Base-by-base conservation (phyloP, 306 rosid genomes). In the Lathyrus sativus region DNA sequence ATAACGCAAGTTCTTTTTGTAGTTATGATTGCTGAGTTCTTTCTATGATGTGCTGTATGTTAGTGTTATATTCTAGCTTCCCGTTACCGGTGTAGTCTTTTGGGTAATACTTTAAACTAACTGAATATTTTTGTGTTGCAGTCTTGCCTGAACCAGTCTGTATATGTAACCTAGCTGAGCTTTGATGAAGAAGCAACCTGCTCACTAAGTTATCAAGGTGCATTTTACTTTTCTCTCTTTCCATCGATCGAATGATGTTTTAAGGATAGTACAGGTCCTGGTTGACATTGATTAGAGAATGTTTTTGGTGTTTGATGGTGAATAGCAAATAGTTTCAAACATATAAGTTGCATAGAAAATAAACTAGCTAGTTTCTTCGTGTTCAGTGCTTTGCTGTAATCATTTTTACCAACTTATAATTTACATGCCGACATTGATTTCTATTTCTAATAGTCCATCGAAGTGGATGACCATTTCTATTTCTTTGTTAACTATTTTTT, bases 201-300 rank as follows among this genome's bases (percentile, higher is more conserved):
- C 62, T 55, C 62, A 33, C 68, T 4, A 15, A 18, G 63, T 50
- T 66, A 19, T 68, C 62, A 11, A 70, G 78, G 80, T 81, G 41
- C 55, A 61, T 13, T 65, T 68, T 68, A 24, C 29, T 14, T 57
- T 41, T 60, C 46, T 14, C 63, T 58, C 8, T 65, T 43, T 43
- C 9, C 35, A 14, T 22, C 41, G n/a, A 14, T 22, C 41, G n/a
- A 33, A 45, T 9, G 11, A 11, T 56, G 59, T 26, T 33, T 67
- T 9, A 37, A 46, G 19, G 72, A 29, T 51, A 12, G 49, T 24
- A 41, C 19, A 17, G 0, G 15, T 51, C 44, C 10, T 31, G 49
- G 22, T 62, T 46, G 6, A 44, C n/a, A 15, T 53, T 35, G 59
- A 53, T 46, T 62, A 58, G 11, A 62, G n/a, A 51, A 31, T 48